Conservation (phyloP, 148 eudicot genomes). For the Cornus kousa region DNA sequence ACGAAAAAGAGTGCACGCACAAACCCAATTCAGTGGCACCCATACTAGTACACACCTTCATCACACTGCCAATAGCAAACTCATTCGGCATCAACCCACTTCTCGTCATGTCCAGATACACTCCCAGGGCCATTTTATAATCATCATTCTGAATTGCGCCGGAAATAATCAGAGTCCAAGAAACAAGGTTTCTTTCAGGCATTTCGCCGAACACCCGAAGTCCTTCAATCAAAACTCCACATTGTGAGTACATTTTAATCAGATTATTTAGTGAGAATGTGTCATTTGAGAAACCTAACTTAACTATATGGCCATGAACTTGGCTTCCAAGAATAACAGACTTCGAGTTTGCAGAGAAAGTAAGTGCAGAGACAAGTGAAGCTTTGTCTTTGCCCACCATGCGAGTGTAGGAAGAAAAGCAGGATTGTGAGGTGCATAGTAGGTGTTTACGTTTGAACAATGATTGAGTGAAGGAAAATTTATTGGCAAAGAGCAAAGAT, state of each 20-base stretch:
- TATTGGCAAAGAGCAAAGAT: background rate
- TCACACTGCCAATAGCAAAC: conserved; percentile 26
- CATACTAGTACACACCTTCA: conserved; percentile 12
- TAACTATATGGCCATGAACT: conserved; percentile 19
- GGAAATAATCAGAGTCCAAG: conserved; percentile 27
- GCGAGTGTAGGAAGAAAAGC: background rate
- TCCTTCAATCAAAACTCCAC: conserved; percentile 11
- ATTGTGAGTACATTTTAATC: conserved; percentile 18
- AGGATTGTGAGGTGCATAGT: conserved; percentile 3
- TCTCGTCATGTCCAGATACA: conserved; percentile 18
- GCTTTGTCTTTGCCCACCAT: background rate
- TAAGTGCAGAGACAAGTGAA: conserved; percentile 11
- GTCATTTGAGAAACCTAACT: conserved; percentile 22
- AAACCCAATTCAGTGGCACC: conserved; percentile 11
- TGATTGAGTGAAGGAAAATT: background rate
- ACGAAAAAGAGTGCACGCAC: conserved; percentile 14
- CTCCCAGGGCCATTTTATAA: conserved; percentile 6
- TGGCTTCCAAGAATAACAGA: conserved; percentile 15
- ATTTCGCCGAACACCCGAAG: conserved; percentile 21
- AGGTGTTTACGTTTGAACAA: background rate
- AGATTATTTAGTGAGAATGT: conserved; percentile 17
- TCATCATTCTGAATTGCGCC: conserved; percentile 17
- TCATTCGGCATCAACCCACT: conserved; percentile 25
- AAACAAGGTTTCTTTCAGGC: conserved; percentile 24
- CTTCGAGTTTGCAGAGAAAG: conserved; percentile 4